phyloP scores from a whole-genome alignment of 2,329 filamentous ascomycete species.

The Pseudogymnoascus sp. region DNA sequence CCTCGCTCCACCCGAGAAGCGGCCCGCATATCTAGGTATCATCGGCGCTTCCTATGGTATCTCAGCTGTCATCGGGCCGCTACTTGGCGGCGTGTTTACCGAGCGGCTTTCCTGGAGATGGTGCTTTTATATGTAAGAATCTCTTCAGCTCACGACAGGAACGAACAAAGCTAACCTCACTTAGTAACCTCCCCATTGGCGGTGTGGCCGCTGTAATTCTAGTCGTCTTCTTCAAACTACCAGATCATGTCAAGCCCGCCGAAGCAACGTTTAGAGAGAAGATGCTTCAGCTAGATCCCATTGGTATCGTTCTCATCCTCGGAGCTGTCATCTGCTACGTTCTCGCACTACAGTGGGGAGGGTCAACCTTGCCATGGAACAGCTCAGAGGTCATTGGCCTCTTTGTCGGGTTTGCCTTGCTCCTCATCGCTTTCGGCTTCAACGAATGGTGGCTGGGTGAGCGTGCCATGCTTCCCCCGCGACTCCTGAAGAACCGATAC shows the following conservation, averaged over 20 bases:
- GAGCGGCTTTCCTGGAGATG: slow-evolving; percentile 35
- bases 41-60: slow-evolving; percentile 26
- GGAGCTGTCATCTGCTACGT: slow-evolving; percentile 37
- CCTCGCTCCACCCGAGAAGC: slow-evolving; percentile 23
- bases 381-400: slow-evolving; percentile 36
- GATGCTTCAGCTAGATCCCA: slow-evolving; percentile 41
- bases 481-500: slow-evolving; percentile 36
- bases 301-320: slow-evolving; percentile 41
- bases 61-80: slow-evolving; percentile 27
- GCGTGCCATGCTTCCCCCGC: slow-evolving; percentile 43
- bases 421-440: slow-evolving; percentile 30
- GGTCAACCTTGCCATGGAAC: slow-evolving; percentile 38
- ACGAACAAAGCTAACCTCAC: neutral
- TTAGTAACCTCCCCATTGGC: slow-evolving; percentile 39
- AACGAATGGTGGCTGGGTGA: slow-evolving; percentile 39
- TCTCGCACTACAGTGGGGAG: slow-evolving; percentile 43
- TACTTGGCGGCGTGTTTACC: slow-evolving; percentile 32
- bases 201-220: slow-evolving; percentile 33
- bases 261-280: slow-evolving; percentile 36
- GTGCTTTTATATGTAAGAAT: slow-evolving; percentile 31
- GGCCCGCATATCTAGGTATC: slow-evolving; percentile 29
- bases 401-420: slow-evolving; percentile 32
- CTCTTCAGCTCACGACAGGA: neutral
- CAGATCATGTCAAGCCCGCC: slow-evolving; percentile 32
- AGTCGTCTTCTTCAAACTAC: slow-evolving; percentile 38